Base-by-base conservation (phyloP, 139 green algal genomes). In the Chlorella sorokiniana region DNA sequence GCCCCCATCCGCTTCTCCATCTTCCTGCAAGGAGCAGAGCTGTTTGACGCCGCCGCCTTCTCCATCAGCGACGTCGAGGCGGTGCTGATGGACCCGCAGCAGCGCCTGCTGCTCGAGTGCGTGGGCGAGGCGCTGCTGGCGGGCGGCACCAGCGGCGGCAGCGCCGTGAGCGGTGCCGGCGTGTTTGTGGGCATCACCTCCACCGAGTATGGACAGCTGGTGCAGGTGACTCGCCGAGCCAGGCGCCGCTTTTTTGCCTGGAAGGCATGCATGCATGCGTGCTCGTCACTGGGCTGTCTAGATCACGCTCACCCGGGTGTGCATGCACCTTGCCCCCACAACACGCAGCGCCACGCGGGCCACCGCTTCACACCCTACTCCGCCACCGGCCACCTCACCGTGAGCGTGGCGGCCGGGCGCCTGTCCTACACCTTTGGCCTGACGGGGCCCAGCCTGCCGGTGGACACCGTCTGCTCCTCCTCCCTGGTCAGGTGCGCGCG, bases 61-160 rank as follows among this genome's bases (percentile, higher is more conserved):
- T 86, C 89, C 69, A 87, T 97, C n/a, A 82, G 76, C 10, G 64
- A 67, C 6, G 62, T 85, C 14, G 95, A 98, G 79, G 95, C 92
- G 0, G 29, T 86, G 61, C 86, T 96, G 6, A 95, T 98, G 89
- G 94, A 98, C 76, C 86, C 92, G 0, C 94, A 98, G 88, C 94
- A 98, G 83, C 82, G 95, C 27, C 80, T 97, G 79, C 86, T 98
- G 61, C 69, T 98, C 63, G 90, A 97, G 86, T 42, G 61, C 4
- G 44, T 87, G 1, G 54, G 63, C 25, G 83, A 90, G 51, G 72
- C 81, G 18, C 74, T 92, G 31, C 41, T 61, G n/a, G 71, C 71
- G 14, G 83, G 33, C 20, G 37, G 78, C 3, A 16, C 41, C 61
- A 8, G n/a, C 42, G 33, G 20, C 52, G 59, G 35, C 20, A 11